phyloP scores from a whole-genome alignment of 106 monocot species.

The Acorus calamus region DNA sequence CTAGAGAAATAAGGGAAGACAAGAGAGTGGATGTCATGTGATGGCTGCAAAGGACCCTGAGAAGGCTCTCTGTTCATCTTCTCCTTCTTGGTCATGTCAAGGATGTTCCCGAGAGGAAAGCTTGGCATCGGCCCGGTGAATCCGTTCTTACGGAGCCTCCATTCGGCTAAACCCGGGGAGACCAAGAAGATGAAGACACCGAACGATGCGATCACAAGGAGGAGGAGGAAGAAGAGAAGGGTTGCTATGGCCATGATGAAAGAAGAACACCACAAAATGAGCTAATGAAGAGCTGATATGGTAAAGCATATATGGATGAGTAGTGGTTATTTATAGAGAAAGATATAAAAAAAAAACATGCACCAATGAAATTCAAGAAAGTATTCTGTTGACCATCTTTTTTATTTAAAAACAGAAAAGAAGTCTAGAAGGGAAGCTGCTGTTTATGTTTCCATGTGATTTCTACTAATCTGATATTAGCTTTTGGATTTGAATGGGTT shows the following conservation, averaged over 20 bases:
- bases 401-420: no score
- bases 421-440: no score
- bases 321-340: no score
- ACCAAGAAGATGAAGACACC: constrained; percentile 19
- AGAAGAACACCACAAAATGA: no score
- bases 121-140: constrained; percentile 56
- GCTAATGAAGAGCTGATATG: no score
- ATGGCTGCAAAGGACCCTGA: not conserved
- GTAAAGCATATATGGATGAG: no score
- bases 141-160: constrained; percentile 29
- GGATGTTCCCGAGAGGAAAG: constrained; percentile 60
- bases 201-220: not conserved
- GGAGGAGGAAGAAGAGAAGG: constrained; percentile 17
- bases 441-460: no score
- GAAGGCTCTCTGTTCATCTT: not conserved
- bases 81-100: constrained; percentile 28
- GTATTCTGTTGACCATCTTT: no score
- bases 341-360: no score
- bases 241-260: constrained; percentile 1
- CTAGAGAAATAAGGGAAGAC: constrained; percentile 59
- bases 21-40: constrained; percentile 47
- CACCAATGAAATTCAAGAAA: no score
- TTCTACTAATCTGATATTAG: no score
- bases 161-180: constrained; percentile 10
- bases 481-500: no score